Evolutionary conservation across 129 eudicot species (phyloP), one percentile per base, ranked within the genome.

Genomic region (Centrapalus pauciflorus): DNA sequence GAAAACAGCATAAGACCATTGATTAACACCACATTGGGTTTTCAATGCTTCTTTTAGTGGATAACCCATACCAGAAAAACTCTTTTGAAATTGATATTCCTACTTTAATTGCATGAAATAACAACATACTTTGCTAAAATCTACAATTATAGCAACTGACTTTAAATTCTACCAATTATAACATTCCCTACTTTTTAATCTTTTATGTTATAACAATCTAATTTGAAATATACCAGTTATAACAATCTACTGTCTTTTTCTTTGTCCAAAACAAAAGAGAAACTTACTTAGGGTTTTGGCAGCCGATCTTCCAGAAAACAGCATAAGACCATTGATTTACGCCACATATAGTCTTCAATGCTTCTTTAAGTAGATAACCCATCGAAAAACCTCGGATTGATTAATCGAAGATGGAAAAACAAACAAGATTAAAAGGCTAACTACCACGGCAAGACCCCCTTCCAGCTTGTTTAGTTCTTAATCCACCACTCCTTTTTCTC

Each of bases 221-320:
- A n/a, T n/a, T n/a, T n/a, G n/a, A n/a, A n/a, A n/a, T n/a, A n/a
- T n/a, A n/a, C n/a, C n/a, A n/a, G n/a, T n/a, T n/a, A n/a, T n/a
- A n/a, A n/a, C n/a, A n/a, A n/a, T n/a, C n/a, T n/a, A n/a, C n/a
- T n/a, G n/a, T n/a, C n/a, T n/a, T n/a, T n/a, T n/a, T n/a, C n/a
- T n/a, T n/a, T n/a, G n/a, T n/a, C n/a, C n/a, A n/a, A n/a, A n/a
- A n/a, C n/a, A n/a, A n/a, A n/a, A n/a, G n/a, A n/a, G n/a, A n/a
- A 64, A 81, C 89, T 79, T 66, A 93, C 98, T 80, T 88, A 61
- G 98, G 95, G 73, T 93, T 88, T 81, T 88, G 96, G 70, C 83
- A 82, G 67, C 96, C 98, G 61, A 93, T 66, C 85, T 88, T 93
- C 98, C 98, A 93, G 75, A 93, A 92, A 81, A 92, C 87, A 70